Conservation (phyloP, 1,284 basidiomycete genomes). For the Apiotrichum veenhuisii region DNA sequence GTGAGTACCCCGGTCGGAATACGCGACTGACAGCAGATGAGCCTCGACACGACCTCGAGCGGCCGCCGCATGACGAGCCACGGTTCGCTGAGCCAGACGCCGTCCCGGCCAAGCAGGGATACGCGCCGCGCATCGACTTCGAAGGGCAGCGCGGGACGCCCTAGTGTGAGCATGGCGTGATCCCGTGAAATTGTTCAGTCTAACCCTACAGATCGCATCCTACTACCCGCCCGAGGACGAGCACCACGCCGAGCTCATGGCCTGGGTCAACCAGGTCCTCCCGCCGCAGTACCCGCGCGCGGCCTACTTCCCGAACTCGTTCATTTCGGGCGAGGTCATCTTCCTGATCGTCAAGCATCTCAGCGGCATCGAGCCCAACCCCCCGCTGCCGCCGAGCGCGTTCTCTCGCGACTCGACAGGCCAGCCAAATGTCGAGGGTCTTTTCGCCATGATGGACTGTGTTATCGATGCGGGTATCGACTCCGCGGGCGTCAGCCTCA, state of each 20-base stretch:
- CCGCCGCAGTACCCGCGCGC: slow-evolving; percentile 64
- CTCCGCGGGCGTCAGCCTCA: slow-evolving; percentile 82
- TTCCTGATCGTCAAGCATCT: slow-evolving; percentile 49
- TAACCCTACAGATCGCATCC: slow-evolving; percentile 19
- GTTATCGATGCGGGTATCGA: slow-evolving; percentile 81
- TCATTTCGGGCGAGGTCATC: slow-evolving; percentile 50
- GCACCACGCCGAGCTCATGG: slow-evolving; percentile 59
- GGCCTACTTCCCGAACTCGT: slow-evolving; percentile 52
- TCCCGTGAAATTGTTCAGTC: background rate
- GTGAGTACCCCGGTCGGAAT: slow-evolving; percentile 60
- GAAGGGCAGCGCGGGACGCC: slow-evolving; percentile 6
- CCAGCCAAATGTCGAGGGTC: slow-evolving; percentile 67
- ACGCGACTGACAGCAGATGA: slow-evolving; percentile 38
- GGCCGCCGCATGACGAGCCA: slow-evolving; percentile 15
- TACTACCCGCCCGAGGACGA: slow-evolving; percentile 26
- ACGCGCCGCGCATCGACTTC: slow-evolving; percentile 37
- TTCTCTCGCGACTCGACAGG: slow-evolving; percentile 39
- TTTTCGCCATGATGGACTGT: slow-evolving; percentile 84
- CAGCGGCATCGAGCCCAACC: slow-evolving; percentile 36
- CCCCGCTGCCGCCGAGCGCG: slow-evolving; percentile 38
- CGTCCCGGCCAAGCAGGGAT: slow-evolving; percentile 44
- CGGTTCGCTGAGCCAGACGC: slow-evolving; percentile 13
- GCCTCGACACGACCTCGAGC: slow-evolving; percentile 38
- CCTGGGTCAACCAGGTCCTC: slow-evolving; percentile 81
- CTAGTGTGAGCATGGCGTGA: background rate